Evolutionary conservation across 192 early-diverging fungal species (phyloP).

Genomic region (Phlyctochytrium bullatum): DNA sequence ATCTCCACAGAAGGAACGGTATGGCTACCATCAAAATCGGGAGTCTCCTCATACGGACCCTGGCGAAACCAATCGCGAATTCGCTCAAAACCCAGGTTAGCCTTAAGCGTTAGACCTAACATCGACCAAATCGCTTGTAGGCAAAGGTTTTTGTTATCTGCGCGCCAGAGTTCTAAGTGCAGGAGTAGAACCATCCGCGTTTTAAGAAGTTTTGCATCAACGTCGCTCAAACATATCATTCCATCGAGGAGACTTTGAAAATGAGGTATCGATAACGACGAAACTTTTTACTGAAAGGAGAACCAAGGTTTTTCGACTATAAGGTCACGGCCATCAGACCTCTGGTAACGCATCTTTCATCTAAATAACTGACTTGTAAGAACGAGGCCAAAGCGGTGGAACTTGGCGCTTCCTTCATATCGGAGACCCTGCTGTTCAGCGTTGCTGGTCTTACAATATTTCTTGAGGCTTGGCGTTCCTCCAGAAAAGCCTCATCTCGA

Average conservation of each 20-base stretch:
- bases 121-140: too few species aligned
- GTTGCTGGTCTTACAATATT: slow-evolving; percentile 33
- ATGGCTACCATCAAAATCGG: slow-evolving; percentile 41
- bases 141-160: too few species aligned
- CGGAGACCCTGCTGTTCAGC: slow-evolving; percentile 40
- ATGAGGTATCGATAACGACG: slow-evolving; percentile 15
- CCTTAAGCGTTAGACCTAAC: neutral
- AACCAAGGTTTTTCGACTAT: slow-evolving; percentile 41
- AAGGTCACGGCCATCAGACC: slow-evolving; percentile 39
- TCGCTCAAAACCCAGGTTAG: slow-evolving; percentile 34
- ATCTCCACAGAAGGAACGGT: too few species aligned
- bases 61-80: slow-evolving; percentile 47
- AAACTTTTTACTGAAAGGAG: neutral
- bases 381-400: slow-evolving; percentile 50
- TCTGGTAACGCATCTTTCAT: too few species aligned
- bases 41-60: slow-evolving; percentile 37
- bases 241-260: slow-evolving; percentile 28
- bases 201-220: slow-evolving; percentile 37
- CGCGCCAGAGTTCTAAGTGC: too few species aligned
- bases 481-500: slow-evolving; percentile 7
- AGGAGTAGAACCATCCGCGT: slow-evolving; percentile 8
- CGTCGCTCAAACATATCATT: slow-evolving; percentile 36
- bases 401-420: slow-evolving; percentile 40
- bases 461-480: slow-evolving; percentile 3
- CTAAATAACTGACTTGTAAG: too few species aligned